These are phyloP conservation scores for Amaranthus cruentus DNA, from an alignment of 148 eudicot genomes.

Conservation along the genomic window DNA sequence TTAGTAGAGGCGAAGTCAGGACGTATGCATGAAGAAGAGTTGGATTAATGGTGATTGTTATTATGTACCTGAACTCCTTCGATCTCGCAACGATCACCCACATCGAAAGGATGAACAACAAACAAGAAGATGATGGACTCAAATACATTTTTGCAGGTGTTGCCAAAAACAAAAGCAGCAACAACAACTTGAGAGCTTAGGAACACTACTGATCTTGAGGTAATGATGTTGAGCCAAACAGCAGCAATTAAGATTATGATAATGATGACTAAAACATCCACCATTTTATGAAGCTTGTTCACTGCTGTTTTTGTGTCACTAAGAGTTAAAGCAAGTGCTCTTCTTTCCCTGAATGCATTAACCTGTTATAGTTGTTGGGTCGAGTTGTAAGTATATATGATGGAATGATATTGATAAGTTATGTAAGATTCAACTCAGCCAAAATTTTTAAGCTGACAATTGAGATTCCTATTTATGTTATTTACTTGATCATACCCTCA, in stretches of 20 bases:
- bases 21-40: neutral
- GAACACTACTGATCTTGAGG: constrained; percentile 43
- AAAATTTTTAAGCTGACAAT: too few species aligned
- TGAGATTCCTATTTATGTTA: too few species aligned
- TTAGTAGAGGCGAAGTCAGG: neutral
- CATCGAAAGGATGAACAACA: constrained; percentile 77
- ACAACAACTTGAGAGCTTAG: constrained; percentile 71
- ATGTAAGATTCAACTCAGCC: too few species aligned
- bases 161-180: constrained; percentile 72
- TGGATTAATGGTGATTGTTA: neutral
- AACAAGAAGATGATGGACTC: constrained; percentile 76
- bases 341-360: constrained; percentile 67
- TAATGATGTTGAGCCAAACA: constrained; percentile 42
- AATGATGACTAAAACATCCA: constrained; percentile 49
- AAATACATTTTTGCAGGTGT: constrained; percentile 69
- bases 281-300: constrained; percentile 67
- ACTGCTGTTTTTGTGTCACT: constrained; percentile 90
- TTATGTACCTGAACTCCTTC: constrained; percentile 66
- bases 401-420: neutral
- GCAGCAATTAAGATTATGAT: constrained; percentile 37
- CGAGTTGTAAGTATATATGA: neutral
- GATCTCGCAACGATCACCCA: constrained; percentile 83
- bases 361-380: constrained; percentile 31
- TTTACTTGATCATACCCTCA: too few species aligned
- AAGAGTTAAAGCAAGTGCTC: constrained; percentile 72